These are phyloP conservation scores for Glaciozyma martinii DNA, from an alignment of 768 basidiomycete genomes.

Conservation along the genomic window DNA sequence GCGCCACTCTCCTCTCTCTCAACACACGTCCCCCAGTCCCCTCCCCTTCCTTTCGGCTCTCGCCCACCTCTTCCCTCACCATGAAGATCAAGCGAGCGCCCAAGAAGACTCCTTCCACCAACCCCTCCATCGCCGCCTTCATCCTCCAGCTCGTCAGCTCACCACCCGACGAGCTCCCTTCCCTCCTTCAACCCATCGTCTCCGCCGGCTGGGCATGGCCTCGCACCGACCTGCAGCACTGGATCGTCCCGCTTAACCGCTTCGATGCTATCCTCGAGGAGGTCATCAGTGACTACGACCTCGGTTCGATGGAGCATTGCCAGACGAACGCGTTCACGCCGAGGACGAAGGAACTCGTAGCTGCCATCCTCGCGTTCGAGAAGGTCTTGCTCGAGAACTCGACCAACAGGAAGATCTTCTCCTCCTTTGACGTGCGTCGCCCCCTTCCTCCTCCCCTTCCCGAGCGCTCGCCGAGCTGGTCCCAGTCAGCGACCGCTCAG, in stretches of 20 bases:
- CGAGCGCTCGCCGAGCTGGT: not conserved
- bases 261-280: conserved; percentile 83
- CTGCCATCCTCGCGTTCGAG: conserved; percentile 79
- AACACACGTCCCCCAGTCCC: too few relatives aligned
- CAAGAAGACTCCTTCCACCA: conserved; percentile 22
- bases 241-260: conserved; percentile 91
- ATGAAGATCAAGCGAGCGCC: conserved; percentile 27
- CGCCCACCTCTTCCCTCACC: not conserved
- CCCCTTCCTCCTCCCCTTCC: not conserved
- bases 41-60: too few relatives aligned
- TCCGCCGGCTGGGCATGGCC: conserved; percentile 71
- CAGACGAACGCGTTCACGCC: conserved; percentile 73
- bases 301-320: conserved; percentile 54
- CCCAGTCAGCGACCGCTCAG: not conserved
- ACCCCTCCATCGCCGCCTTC: conserved; percentile 54
- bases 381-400: conserved; percentile 89
- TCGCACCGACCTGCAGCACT: conserved; percentile 89
- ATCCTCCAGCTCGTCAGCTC: conserved; percentile 61
- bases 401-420: conserved; percentile 92
- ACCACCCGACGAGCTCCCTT: conserved; percentile 60
- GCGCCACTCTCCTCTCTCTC: too few relatives aligned
- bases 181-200: conserved; percentile 55
- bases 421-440: conserved; percentile 85
- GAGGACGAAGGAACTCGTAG: conserved; percentile 60
- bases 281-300: conserved; percentile 70